phyloP scores from a whole-genome alignment of 352 stramenopile genomes.

The Phytophthora crassamura region DNA sequence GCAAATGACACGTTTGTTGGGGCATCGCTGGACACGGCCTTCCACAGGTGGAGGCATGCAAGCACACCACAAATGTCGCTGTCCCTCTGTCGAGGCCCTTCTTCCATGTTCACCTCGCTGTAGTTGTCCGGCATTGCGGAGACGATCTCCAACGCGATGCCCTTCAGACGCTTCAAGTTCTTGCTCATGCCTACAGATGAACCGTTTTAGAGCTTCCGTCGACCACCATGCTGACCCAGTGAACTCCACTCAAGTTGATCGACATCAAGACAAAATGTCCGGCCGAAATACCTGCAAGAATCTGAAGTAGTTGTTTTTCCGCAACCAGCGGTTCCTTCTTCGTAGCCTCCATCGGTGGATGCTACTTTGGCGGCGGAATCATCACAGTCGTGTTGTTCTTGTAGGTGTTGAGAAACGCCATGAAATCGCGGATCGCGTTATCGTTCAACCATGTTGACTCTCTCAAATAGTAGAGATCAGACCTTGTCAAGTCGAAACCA shows the following conservation, averaged over 20 bases:
- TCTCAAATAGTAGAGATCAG: too few species aligned
- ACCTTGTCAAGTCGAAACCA: too few species aligned
- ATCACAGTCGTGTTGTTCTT: constrained; percentile 4
- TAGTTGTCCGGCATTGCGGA: background rate
- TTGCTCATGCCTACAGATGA: background rate
- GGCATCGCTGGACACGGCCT: background rate
- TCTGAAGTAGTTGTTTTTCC: background rate
- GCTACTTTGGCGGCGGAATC: background rate
- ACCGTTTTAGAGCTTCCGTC: too few species aligned
- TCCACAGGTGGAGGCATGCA: constrained; percentile 8
- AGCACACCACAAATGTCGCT: constrained; percentile 11
- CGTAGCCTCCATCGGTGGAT: background rate
- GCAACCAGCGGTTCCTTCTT: background rate
- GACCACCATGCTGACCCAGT: too few species aligned
- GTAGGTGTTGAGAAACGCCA: too few species aligned
- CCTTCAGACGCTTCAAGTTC: background rate
- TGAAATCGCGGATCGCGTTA: too few species aligned
- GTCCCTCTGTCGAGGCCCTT: constrained; percentile 9
- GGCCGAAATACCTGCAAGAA: background rate
- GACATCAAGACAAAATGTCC: too few species aligned
- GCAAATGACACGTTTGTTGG: background rate
- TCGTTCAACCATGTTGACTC: too few species aligned
- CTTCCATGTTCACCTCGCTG: background rate
- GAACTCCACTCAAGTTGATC: too few species aligned
- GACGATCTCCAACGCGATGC: background rate